A percentile compares a stretch with the other conserved stretches of the same genome.
These are phyloP conservation scores for Sechiopsis laciniata DNA, from an alignment of 306 rosid genomes.

Conservation along the genomic window DNA sequence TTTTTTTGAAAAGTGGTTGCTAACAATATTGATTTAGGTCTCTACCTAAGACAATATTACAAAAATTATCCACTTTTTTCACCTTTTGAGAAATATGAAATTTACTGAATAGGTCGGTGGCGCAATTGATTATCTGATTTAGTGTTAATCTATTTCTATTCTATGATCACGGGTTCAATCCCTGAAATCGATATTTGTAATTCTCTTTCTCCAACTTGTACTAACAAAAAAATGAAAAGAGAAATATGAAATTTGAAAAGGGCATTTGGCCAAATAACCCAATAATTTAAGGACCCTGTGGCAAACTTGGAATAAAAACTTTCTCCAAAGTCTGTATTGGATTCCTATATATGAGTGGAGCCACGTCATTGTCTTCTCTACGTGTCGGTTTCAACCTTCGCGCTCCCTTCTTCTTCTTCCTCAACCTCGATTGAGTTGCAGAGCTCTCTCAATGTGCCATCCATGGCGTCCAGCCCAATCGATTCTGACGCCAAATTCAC, in stretches of 20 bases:
- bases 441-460: slow-evolving; percentile 21
- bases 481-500: slow-evolving; percentile 43
- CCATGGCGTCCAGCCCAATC: slow-evolving; percentile 55
- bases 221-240: too few relatives aligned
- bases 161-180: too few relatives aligned
- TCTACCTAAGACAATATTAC: too few relatives aligned
- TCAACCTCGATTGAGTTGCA: slow-evolving; percentile 17
- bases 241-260: background rate
- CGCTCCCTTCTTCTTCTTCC: slow-evolving; percentile 6
- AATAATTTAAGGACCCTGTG: background rate
- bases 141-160: too few relatives aligned
- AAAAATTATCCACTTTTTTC: too few relatives aligned
- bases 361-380: background rate
- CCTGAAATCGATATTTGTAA: too few relatives aligned
- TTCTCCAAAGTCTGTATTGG: background rate
- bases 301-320: background rate
- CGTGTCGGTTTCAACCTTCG: slow-evolving; percentile 17
- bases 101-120: too few relatives aligned
- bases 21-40: too few relatives aligned
- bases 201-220: too few relatives aligned
- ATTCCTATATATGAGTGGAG: slow-evolving; percentile 9
- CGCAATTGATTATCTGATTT: too few relatives aligned
- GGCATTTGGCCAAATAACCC: background rate
- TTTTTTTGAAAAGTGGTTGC: too few relatives aligned
- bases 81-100: too few relatives aligned